These are phyloP conservation scores for Pythium pyrilobum DNA, from an alignment of 352 stramenopile species.

Conservation along the genomic window DNA sequence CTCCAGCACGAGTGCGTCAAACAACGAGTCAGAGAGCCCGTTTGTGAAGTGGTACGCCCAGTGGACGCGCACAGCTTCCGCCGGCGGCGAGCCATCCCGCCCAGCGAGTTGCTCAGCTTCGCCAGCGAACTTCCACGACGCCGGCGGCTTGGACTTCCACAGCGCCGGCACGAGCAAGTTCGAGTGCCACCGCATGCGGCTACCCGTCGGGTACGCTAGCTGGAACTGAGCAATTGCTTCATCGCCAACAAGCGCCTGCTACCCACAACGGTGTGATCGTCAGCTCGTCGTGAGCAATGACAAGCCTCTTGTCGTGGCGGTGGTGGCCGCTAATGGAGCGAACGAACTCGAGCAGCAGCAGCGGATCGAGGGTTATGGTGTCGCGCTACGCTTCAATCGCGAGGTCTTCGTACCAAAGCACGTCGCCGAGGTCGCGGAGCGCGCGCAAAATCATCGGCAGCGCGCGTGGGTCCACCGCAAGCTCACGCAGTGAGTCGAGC, in stretches of 20 bases:
- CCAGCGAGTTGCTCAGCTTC: neutral
- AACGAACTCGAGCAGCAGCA: constrained; percentile 10
- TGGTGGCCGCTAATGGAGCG: constrained; percentile 5
- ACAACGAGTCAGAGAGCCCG: constrained; percentile 7
- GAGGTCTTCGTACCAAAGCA: constrained; percentile 12
- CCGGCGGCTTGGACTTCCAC: neutral
- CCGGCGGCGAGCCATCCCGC: neutral
- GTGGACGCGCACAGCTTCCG: neutral
- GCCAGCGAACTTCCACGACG: constrained; percentile 1
- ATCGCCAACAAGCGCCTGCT: constrained; percentile 5
- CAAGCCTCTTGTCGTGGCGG: neutral
- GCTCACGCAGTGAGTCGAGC: neutral
- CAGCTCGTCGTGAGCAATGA: neutral
- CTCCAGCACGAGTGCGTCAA: too few species aligned
- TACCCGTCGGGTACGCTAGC: neutral
- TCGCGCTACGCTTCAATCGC: neutral
- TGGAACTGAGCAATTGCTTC: constrained; percentile 16
- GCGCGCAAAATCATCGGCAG: neutral
- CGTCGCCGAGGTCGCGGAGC: constrained; percentile 11
- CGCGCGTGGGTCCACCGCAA: neutral
- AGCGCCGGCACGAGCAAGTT: constrained; percentile 5
- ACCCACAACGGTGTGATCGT: neutral
- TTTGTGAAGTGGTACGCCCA: constrained; percentile 17
- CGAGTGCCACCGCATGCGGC: constrained; percentile 5
- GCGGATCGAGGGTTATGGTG: neutral